Base-by-base conservation (phyloP, 2,329 filamentous ascomycete genomes). In the Apiospora kogelbergensis region DNA sequence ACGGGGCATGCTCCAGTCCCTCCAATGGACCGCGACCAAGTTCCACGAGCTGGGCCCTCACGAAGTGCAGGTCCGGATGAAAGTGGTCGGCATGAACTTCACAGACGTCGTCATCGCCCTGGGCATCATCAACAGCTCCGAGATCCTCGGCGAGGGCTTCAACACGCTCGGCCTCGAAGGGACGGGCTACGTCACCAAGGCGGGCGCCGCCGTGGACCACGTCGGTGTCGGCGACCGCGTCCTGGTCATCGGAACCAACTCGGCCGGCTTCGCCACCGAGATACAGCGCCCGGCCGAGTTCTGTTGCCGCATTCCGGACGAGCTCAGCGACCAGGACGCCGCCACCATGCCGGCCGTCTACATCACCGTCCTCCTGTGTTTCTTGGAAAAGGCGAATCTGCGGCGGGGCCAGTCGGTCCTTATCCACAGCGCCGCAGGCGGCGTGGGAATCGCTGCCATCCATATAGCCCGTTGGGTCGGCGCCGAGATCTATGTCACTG, bases 381-480 rank as follows among this genome's bases (percentile, higher is more conserved):
- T 73, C 4, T 9, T 53, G 7, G 20, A 70, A 17, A 65, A 69
- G 1, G 72, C 71, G 2, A 20, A 65, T 2, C 53, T 73, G 1
- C 63, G 60, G 22, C 9, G 24, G 2, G 70, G 70, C 4, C 68
- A 69, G 40, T n/a, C 44, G 20, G 46, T 73, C 6, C 65, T 73
- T 0, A 73, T 72, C 33, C 71, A 72, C 45, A 57, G 66, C 17
- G 72, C 63, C 1, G 53, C 71, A 0, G 71, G 72, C 22, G 69
- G 44, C 42, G 22, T 72, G 5, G 72, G 72, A 10, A 65, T 71
- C 7, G 72, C 72, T 2, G 66, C 71, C 0, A 71, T 73, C 30
- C 42, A 65, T 20, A 10, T 72, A 13, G 69, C 71, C 10, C 66
- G 69, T 26, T 26, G 30, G 2, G 45, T 70, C 1, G 71, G 71